These are phyloP conservation scores for Scutellaria galericulata DNA, from an alignment of 257 asterid genomes.

Conservation along the genomic window DNA sequence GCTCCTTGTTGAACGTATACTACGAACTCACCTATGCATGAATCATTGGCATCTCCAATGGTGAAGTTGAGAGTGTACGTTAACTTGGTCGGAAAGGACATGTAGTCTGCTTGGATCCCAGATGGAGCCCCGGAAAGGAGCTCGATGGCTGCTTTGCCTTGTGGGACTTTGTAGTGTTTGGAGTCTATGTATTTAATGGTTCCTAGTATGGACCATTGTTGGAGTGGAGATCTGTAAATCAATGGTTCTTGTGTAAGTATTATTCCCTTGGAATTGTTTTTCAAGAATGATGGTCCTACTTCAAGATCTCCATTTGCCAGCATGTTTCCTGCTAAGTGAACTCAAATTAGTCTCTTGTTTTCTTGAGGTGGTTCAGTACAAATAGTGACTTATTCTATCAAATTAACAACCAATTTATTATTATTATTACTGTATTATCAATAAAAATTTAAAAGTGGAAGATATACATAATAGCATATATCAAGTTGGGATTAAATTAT, in stretches of 20 bases:
- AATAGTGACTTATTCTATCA: too few species aligned
- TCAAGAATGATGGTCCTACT: conserved; percentile 38
- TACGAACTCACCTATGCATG: conserved; percentile 34
- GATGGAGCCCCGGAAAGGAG: conserved; percentile 30
- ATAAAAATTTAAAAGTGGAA: too few species aligned
- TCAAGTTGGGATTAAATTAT: too few species aligned
- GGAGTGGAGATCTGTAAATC: too few species aligned
- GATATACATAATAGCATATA: too few species aligned
- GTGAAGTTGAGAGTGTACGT: conserved; percentile 37
- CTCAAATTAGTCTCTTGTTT: not conserved
- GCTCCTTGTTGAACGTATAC: conserved; percentile 27
- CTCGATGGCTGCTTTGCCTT: conserved; percentile 43
- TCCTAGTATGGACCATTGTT: conserved; percentile 28
- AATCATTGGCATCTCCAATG: conserved; percentile 40
- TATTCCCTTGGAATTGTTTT: conserved; percentile 36
- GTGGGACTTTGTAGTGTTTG: not conserved
- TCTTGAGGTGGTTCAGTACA: too few species aligned
- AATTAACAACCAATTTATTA: too few species aligned
- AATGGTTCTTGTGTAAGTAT: conserved; percentile 14
- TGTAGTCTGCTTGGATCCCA: too few species aligned
- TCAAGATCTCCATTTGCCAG: conserved; percentile 42
- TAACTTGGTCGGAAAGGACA: not conserved
- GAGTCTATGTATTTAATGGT: conserved; percentile 36
- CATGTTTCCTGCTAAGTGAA: not conserved
- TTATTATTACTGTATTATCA: too few species aligned